Evolutionary conservation across 2,329 filamentous ascomycete species (phyloP).

Genomic region (Monosporascus sp.): DNA sequence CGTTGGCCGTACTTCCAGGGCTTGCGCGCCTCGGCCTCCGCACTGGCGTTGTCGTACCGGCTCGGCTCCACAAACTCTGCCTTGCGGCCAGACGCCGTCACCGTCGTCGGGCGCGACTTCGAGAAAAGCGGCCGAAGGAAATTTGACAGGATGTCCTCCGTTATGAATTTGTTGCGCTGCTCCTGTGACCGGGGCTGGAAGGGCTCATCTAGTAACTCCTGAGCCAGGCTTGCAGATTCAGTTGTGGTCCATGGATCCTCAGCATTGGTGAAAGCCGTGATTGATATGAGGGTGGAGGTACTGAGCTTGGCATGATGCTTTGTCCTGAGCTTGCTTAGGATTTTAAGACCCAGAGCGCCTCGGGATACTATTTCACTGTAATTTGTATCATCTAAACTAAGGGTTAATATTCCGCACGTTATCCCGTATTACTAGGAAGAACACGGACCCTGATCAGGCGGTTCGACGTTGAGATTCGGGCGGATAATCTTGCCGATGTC

Average conservation of each 20-base stretch:
- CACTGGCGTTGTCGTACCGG: slow-evolving; percentile 27
- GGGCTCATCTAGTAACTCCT: slow-evolving; percentile 11
- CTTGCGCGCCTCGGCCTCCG: slow-evolving; percentile 33
- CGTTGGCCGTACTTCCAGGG: slow-evolving; percentile 57
- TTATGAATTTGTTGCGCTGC: slow-evolving; percentile 34
- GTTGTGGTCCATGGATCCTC: slow-evolving; percentile 21
- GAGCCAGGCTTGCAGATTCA: slow-evolving; percentile 8
- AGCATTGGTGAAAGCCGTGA: slow-evolving; percentile 24
- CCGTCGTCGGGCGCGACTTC: slow-evolving; percentile 43
- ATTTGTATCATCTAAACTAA: slow-evolving; percentile 15
- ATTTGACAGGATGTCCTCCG: slow-evolving; percentile 52
- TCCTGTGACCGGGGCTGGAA: slow-evolving; percentile 2
- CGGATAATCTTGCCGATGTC: slow-evolving; percentile 11
- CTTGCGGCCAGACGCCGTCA: slow-evolving; percentile 56
- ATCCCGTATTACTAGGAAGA: background rate
- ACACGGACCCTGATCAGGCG: slow-evolving; percentile 17
- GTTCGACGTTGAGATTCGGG: slow-evolving; percentile 14
- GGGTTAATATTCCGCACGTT: background rate
- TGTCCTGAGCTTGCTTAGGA: slow-evolving; percentile 21
- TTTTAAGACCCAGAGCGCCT: slow-evolving; percentile 16
- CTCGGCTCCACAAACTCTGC: slow-evolving; percentile 38
- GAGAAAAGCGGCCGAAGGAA: slow-evolving; percentile 66
- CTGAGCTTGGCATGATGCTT: slow-evolving; percentile 6
- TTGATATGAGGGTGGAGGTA: slow-evolving; percentile 21
- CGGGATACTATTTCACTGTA: slow-evolving; percentile 15